Percentiles rank a stretch among this genome's conserved stretches.
Conservation (phyloP, 805 yeast species). For the Yarrowia hollandica region DNA sequence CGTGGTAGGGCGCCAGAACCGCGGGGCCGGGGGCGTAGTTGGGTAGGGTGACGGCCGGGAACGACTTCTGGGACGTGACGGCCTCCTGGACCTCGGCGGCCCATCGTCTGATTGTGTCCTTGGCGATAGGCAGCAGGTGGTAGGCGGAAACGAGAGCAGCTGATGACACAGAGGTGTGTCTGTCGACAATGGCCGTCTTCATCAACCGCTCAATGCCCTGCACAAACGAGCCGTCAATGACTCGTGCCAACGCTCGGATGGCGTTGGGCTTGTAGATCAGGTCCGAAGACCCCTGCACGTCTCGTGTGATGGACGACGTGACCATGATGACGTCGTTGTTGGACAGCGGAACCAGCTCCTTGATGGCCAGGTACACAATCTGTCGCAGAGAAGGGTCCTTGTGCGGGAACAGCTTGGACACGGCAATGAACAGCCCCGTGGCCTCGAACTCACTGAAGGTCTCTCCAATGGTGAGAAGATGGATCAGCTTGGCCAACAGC, state of each 20-base stretch:
- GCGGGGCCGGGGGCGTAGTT: constrained; percentile 46
- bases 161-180: constrained; percentile 80
- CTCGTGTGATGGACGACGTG: constrained; percentile 96
- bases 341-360: constrained; percentile 80
- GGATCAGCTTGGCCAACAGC: constrained; percentile 76
- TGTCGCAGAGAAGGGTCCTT: constrained; percentile 84
- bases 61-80: constrained; percentile 58
- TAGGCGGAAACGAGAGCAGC: constrained; percentile 94
- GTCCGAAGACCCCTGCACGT: constrained; percentile 82
- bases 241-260: constrained; percentile 84
- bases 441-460: constrained; percentile 85
- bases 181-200: constrained; percentile 90
- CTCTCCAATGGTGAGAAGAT: constrained; percentile 83
- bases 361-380: constrained; percentile 88
- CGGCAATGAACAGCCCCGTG: constrained; percentile 87
- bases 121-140: constrained; percentile 84
- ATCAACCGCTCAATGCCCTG: constrained; percentile 90
- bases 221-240: constrained; percentile 80
- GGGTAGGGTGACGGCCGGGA: constrained; percentile 36
- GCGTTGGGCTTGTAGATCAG: constrained; percentile 89
- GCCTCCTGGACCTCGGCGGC: constrained; percentile 93
- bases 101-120: constrained; percentile 91
- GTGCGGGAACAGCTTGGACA: constrained; percentile 93
- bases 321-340: constrained; percentile 90
- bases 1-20: constrained; percentile 92